phyloP scores from a whole-genome alignment of 2,329 filamentous ascomycete species.

The Mollisia scopiformis region DNA sequence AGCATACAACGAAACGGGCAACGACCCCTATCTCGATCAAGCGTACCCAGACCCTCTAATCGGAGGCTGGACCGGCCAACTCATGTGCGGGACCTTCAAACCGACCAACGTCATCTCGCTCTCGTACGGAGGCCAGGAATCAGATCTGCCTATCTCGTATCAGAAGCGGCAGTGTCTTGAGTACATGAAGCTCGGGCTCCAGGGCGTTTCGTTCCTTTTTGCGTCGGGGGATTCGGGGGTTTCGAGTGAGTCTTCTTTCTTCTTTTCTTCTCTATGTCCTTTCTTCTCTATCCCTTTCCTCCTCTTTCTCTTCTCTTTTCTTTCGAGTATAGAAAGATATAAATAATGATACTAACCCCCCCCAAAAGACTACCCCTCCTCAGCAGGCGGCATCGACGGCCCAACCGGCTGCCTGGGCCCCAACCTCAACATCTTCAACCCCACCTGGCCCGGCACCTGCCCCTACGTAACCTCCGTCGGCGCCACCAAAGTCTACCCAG shows the following conservation, averaged over 20 bases:
- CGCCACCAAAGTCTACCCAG: constrained; percentile 34
- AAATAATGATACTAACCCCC: too few species aligned
- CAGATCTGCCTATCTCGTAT: constrained; percentile 52
- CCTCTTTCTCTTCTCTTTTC: too few species aligned
- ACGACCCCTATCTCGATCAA: constrained; percentile 26
- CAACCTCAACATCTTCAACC: constrained; percentile 54
- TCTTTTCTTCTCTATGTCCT: too few species aligned
- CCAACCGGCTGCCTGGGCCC: constrained; percentile 40
- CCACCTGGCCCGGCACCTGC: constrained; percentile 44
- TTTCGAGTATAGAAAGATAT: too few species aligned
- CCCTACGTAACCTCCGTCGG: constrained; percentile 47
- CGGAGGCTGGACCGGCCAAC: constrained; percentile 39
- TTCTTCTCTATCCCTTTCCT: too few species aligned
- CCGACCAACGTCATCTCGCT: constrained; percentile 57
- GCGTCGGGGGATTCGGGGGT: constrained; percentile 59
- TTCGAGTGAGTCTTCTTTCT: background rate
- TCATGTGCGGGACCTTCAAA: constrained; percentile 41
- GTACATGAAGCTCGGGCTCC: constrained; percentile 65
- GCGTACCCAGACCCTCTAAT: constrained; percentile 28
- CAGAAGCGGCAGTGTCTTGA: constrained; percentile 61
- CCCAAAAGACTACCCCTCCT: constrained; percentile 17
- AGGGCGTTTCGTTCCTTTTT: constrained; percentile 65
- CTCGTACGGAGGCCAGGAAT: constrained; percentile 66
- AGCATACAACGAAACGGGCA: constrained; percentile 35
- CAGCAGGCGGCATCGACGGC: constrained; percentile 14